Conservation (phyloP, 2,329 filamentous ascomycete genomes). For the Calycina herbarum region DNA sequence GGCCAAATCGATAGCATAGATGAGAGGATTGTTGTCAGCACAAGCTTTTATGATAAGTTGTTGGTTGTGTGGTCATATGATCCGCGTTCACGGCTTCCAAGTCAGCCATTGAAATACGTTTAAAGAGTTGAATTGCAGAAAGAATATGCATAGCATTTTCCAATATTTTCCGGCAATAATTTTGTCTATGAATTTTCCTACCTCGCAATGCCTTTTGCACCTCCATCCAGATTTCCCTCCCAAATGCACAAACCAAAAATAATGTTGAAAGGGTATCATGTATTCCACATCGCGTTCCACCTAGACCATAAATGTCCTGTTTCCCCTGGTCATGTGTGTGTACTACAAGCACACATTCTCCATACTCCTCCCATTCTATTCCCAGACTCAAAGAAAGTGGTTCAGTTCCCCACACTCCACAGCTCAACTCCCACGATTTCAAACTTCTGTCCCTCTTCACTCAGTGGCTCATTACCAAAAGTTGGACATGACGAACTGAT, state of each 20-base stretch:
- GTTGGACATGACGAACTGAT: constrained; percentile 83
- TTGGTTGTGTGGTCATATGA: constrained; percentile 63
- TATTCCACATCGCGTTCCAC: constrained; percentile 10
- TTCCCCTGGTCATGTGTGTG: not conserved
- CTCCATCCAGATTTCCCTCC: not conserved
- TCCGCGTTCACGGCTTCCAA: constrained; percentile 1
- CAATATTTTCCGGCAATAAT: not conserved
- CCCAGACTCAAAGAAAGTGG: not conserved
- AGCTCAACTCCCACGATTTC: constrained; percentile 87
- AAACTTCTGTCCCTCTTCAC: constrained; percentile 91
- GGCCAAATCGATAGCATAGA: constrained; percentile 13
- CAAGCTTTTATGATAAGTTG: constrained; percentile 74
- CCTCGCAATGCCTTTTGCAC: not conserved
- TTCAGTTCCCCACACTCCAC: constrained; percentile 76
- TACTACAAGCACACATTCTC: not conserved
- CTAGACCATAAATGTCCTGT: constrained; percentile 1
- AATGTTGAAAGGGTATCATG: constrained; percentile 16
- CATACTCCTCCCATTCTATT: not conserved
- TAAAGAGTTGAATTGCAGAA: not conserved
- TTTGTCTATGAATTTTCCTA: not conserved
- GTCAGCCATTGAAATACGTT: not conserved
- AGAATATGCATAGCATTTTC: not conserved
- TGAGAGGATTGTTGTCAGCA: constrained; percentile 57
- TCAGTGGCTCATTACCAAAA: constrained; percentile 92
- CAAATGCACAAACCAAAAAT: constrained; percentile 3